These are phyloP conservation scores for Plasmodium gonderi DNA, from an alignment of 169 alveolate genomes.

Conservation along the genomic window DNA sequence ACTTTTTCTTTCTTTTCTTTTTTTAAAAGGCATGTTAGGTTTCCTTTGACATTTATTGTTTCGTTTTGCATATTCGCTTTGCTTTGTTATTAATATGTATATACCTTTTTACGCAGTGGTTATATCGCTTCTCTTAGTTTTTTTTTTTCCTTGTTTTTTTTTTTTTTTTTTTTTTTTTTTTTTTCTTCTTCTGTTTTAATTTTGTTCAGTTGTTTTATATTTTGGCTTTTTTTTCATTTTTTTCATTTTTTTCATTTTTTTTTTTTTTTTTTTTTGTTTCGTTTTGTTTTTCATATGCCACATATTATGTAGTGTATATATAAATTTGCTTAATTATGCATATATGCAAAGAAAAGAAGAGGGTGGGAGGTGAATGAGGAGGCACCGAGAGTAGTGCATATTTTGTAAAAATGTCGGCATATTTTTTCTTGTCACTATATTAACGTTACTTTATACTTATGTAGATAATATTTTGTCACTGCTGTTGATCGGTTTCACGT, in stretches of 20 bases:
- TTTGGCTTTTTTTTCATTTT: neutral
- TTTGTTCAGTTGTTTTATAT: neutral
- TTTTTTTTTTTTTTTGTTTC: neutral
- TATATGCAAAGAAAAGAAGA: neutral
- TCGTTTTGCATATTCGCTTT: neutral
- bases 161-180: neutral
- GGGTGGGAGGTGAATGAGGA: neutral
- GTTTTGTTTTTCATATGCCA: neutral
- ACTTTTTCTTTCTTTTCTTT: neutral
- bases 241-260: neutral
- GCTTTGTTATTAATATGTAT: too few species aligned
- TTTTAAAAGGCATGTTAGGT: neutral
- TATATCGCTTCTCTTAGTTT: neutral
- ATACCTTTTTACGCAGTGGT: neutral
- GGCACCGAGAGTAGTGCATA: conserved; percentile 1
- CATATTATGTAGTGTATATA: neutral
- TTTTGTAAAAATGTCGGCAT: neutral
- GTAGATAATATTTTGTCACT: neutral
- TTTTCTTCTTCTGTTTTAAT: neutral
- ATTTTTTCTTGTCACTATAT: neutral
- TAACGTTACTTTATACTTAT: neutral
- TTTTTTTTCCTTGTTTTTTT: neutral
- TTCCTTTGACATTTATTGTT: neutral
- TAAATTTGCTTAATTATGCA: neutral
- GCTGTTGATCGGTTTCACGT: neutral